Evolutionary conservation across 139 green algal genomes (phyloP).

Genomic region (Tetratostichococcus sp.): DNA sequence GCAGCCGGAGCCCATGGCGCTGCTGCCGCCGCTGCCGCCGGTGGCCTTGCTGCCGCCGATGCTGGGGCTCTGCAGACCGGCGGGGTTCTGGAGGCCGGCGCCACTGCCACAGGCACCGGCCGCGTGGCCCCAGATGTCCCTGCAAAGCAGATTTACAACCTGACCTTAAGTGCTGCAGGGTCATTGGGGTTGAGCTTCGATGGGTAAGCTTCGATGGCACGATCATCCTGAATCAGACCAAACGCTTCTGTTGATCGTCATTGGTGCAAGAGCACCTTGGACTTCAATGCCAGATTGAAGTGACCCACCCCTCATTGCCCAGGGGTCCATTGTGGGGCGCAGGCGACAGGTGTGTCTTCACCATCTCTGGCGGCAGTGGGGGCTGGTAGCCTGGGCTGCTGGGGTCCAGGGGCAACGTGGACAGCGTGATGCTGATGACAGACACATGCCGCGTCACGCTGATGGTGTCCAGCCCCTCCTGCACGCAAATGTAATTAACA

Average conservation of each 20-base stretch:
- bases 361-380: constrained; percentile 52
- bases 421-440: constrained; percentile 79
- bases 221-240: no score
- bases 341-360: constrained; percentile 28
- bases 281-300: not conserved
- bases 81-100: not conserved
- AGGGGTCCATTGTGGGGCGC: not conserved
- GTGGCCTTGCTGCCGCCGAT: not conserved
- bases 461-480: constrained; percentile 67
- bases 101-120: no score
- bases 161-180: no score
- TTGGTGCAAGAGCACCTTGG: not conserved
- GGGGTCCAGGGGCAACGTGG: constrained; percentile 52
- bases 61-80: no score
- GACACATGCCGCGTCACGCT: constrained; percentile 76
- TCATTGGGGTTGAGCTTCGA: no score
- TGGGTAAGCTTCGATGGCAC: no score
- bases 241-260: no score
- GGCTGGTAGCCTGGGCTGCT: constrained; percentile 66
- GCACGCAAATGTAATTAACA: no score
- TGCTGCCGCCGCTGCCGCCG: not conserved
- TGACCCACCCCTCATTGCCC: not conserved
- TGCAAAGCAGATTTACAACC: no score
- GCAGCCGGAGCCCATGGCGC: not conserved
- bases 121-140: no score